Base-by-base conservation (phyloP, 2,329 filamentous ascomycete species). In the Pseudogymnoascus sp. region DNA sequence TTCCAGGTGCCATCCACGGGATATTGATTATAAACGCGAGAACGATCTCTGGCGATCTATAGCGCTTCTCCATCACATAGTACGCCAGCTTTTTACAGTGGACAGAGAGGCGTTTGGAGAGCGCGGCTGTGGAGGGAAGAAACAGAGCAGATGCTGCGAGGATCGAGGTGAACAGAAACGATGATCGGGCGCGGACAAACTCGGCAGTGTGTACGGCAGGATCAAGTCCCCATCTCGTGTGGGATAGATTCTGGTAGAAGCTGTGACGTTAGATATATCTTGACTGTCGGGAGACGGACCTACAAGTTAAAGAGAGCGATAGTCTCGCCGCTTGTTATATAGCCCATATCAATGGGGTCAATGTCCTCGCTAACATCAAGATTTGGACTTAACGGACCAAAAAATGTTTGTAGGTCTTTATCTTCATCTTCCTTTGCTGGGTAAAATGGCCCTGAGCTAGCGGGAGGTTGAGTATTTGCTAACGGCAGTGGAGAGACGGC, bases 11-110 rank as follows among this genome's bases (percentile, higher is more conserved):
- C 82, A 90, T 89, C 88, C 88, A 91, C 0, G 88, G 88, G 6
- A 91, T 82, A 65, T 90, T 90, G 33, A 89, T 82, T 84, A 91
- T 88, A 70, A 90, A 90, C 0, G 86, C 88, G 1, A 91, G 76
- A 0, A 91, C 85, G 63, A 91, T 89, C 71, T 91, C 88, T 5
- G 89, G 86, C 0, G 88, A 91, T 63, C 86, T 82, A 69, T 85
- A 82, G 1, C 87, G 83, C 53, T 82, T 80, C 0, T 80, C 75
- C 60, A 88, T 84, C 46, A 90, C 81, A 29, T 82, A 79, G 26
- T 85, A 82, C 0, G 85, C 87, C 3, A 91, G 79, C 23, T 78
- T 78, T 65, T 83, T 86, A 66, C 82, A 82, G 67, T 91, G 88
- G 61, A 83, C 80, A 0, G 85, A 84, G 0, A 91, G 77, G 26